Evolutionary conservation across 2,329 filamentous ascomycete species (phyloP).

Genomic region (Neonectria coccinea): DNA sequence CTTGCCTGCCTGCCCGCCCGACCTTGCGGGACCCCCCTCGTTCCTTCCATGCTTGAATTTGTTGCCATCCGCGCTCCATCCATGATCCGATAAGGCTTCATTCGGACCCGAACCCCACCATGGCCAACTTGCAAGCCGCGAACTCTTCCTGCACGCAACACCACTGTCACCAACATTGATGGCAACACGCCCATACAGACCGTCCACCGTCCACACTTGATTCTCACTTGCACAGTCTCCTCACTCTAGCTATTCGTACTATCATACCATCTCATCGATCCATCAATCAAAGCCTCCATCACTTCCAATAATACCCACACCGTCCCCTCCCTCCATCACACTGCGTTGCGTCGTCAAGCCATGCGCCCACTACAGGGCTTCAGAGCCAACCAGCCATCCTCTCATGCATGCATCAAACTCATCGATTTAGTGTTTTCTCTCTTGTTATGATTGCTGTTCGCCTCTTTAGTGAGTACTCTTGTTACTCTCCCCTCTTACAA

Average conservation of each 20-base stretch:
- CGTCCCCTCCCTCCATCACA: conserved; percentile 30
- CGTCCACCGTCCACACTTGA: conserved; percentile 7
- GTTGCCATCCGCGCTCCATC: conserved; percentile 9
- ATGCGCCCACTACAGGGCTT: conserved; percentile 11
- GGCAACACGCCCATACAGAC: conserved; percentile 15
- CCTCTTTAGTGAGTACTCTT: neutral
- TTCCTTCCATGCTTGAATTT: conserved; percentile 17
- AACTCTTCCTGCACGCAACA: conserved; percentile 6
- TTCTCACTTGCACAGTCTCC: conserved; percentile 10
- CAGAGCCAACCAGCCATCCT: conserved; percentile 20
- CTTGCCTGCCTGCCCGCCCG: neutral
- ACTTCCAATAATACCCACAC: conserved; percentile 27
- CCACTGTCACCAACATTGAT: conserved; percentile 16
- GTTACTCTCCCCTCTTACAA: neutral
- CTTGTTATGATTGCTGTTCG: neutral
- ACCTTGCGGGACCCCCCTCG: conserved; percentile 1
- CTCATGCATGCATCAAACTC: conserved; percentile 26
- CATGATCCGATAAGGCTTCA: conserved; percentile 34
- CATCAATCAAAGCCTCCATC: conserved; percentile 22
- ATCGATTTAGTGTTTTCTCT: conserved; percentile 15
- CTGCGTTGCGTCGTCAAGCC: conserved; percentile 22
- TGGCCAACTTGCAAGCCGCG: neutral
- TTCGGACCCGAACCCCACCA: conserved; percentile 15
- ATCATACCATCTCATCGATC: conserved; percentile 21
- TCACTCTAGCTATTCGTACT: conserved; percentile 1